phyloP scores from a whole-genome alignment of 2,329 filamentous ascomycete species.

The Aspergillus brasiliensis region DNA sequence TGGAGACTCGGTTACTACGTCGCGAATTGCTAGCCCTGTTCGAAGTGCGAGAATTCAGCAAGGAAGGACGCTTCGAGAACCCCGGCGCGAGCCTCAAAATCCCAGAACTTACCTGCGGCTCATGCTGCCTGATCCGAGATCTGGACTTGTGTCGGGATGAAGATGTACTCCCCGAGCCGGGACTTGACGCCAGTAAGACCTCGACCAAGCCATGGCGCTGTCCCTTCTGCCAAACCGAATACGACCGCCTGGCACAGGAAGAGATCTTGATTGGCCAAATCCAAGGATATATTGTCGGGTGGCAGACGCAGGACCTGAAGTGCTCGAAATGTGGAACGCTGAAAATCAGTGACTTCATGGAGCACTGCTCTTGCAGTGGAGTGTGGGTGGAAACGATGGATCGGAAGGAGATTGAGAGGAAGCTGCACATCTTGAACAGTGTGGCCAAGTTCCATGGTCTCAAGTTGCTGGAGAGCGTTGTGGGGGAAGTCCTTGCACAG shows the following conservation, averaged over 20 bases:
- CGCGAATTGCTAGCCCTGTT: conserved; percentile 89
- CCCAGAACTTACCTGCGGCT: conserved; percentile 77
- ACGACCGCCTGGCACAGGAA: conserved; percentile 78
- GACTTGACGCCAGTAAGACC: conserved; percentile 31
- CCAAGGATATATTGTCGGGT: conserved; percentile 73
- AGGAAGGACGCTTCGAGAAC: conserved; percentile 84
- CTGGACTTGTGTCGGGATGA: conserved; percentile 91
- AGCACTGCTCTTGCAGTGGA: conserved; percentile 92
- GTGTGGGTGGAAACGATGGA: conserved; percentile 75
- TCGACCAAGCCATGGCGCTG: conserved; percentile 69
- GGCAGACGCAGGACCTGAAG: conserved; percentile 87
- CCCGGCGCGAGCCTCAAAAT: conserved; percentile 76
- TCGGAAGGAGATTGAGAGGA: conserved; percentile 64
- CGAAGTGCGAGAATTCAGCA: conserved; percentile 90
- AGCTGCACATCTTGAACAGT: conserved; percentile 68
- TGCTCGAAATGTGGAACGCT: conserved; percentile 70
- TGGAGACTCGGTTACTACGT: conserved; percentile 83
- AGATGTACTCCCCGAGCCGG: conserved; percentile 65
- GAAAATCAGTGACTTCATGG: conserved; percentile 89
- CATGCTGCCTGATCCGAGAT: conserved; percentile 86
- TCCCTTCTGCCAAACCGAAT: conserved; percentile 71
- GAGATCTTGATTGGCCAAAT: conserved; percentile 78
- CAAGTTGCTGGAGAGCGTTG: conserved; percentile 76
- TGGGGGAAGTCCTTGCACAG: conserved; percentile 61
- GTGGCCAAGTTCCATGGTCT: conserved; percentile 80